Evolutionary conservation across 164 flowering plant genomes (phyloP).

Genomic region (Cinnamomum chago): DNA sequence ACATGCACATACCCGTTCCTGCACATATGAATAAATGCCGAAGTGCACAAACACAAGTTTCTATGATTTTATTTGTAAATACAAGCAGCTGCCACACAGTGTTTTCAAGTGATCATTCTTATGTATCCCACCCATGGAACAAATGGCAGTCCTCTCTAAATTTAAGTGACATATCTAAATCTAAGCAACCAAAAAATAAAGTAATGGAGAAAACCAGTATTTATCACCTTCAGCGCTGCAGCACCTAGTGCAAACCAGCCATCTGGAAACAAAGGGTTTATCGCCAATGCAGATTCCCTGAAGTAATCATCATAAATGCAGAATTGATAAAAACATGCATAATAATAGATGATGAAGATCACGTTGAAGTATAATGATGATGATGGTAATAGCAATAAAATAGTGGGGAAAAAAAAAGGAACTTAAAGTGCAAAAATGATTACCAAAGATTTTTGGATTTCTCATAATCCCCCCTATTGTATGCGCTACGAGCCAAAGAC

Average conservation of each 20-base stretch:
- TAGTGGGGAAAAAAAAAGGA: neutral
- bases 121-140: neutral
- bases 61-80: neutral
- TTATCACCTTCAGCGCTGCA: slow-evolving; percentile 82
- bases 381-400: neutral
- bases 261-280: slow-evolving; percentile 89
- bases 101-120: neutral
- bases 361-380: too few relatives aligned
- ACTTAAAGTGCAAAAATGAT: neutral
- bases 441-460: slow-evolving; percentile 67
- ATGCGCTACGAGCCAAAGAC: slow-evolving; percentile 93
- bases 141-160: neutral
- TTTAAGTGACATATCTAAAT: neutral
- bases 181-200: neutral
- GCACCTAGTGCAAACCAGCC: slow-evolving; percentile 99
- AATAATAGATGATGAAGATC: too few relatives aligned
- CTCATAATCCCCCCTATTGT: slow-evolving; percentile 80
- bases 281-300: slow-evolving; percentile 91
- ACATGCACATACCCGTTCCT: too few relatives aligned
- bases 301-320: slow-evolving; percentile 1
- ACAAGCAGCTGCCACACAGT: neutral
- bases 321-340: neutral
- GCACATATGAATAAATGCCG: too few relatives aligned
- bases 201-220: neutral
- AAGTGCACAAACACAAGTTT: neutral